phyloP scores from a whole-genome alignment of 108 stramenopile species.

The Bacterosira constricta region DNA sequence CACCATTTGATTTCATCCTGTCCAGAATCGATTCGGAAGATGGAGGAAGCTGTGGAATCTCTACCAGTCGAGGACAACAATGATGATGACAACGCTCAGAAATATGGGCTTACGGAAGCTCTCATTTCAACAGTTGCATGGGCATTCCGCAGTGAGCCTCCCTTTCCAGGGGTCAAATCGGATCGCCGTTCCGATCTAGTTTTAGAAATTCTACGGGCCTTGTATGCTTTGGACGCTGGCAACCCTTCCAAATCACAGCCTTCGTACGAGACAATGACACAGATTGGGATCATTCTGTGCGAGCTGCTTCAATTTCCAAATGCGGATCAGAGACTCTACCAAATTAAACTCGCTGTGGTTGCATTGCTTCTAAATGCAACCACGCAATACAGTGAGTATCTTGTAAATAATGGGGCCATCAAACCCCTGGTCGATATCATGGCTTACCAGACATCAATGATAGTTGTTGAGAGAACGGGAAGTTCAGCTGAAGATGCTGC shows the following conservation, averaged over 20 bases:
- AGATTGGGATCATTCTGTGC: constrained; percentile 31
- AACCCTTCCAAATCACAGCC: constrained; percentile 32
- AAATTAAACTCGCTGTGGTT: constrained; percentile 68
- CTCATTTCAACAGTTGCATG: constrained; percentile 38
- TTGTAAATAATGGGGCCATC: constrained; percentile 32
- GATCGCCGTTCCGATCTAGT: constrained; percentile 68
- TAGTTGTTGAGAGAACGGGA: constrained; percentile 49
- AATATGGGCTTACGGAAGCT: constrained; percentile 41
- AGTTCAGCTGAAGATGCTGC: constrained; percentile 52
- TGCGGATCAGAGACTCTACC: constrained; percentile 29
- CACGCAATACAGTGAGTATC: constrained; percentile 45
- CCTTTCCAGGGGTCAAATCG: constrained; percentile 47
- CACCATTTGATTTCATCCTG: constrained; percentile 61
- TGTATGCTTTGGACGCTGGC: constrained; percentile 63
- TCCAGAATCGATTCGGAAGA: constrained; percentile 44
- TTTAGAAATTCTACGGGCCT: constrained; percentile 60
- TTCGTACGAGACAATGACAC: constrained; percentile 31
- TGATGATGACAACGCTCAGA: constrained; percentile 1
- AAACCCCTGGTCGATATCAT: constrained; percentile 51
- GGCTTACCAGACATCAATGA: constrained; percentile 52
- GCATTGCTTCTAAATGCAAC: constrained; percentile 67
- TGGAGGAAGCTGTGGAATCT: constrained; percentile 36
- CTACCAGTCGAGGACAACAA: background rate
- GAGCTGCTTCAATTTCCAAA: constrained; percentile 31
- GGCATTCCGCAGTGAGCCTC: constrained; percentile 37